phyloP scores from a whole-genome alignment of 768 basidiomycete species.

The Filobasidium floriforme region DNA sequence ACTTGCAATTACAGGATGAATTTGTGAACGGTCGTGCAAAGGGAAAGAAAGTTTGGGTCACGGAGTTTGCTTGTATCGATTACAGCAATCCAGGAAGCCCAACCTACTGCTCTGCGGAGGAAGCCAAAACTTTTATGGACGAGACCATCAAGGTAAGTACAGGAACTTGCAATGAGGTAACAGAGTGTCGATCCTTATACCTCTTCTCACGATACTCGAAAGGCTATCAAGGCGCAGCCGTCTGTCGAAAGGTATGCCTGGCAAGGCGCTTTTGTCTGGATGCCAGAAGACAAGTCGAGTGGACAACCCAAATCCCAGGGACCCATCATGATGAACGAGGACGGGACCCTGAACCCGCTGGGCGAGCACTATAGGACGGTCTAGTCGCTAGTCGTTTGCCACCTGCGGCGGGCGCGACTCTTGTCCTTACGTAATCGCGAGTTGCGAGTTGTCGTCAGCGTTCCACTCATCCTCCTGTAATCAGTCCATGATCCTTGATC shows the following conservation, averaged over 20 bases:
- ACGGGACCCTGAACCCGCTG: background rate
- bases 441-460: slow-evolving; percentile 6
- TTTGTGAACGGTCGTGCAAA: background rate
- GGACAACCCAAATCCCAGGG: background rate
- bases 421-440: background rate
- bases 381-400: background rate
- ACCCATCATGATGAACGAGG: background rate
- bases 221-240: background rate
- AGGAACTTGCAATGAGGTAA: too few relatives aligned
- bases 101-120: background rate
- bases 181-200: too few relatives aligned
- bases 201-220: too few relatives aligned
- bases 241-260: background rate
- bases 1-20: background rate
- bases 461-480: too few relatives aligned
- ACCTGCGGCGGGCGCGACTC: background rate
- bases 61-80: background rate
- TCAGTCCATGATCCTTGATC: background rate
- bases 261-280: background rate
- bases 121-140: background rate
- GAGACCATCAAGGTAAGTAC: slow-evolving; percentile 2
- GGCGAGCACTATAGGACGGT: background rate
- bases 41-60: slow-evolving; percentile 1
- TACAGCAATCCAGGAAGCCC: background rate
- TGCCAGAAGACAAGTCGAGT: background rate